Conservation (phyloP, 1,139 yeast genomes). For the Saccharomyces pastorianus region DNA sequence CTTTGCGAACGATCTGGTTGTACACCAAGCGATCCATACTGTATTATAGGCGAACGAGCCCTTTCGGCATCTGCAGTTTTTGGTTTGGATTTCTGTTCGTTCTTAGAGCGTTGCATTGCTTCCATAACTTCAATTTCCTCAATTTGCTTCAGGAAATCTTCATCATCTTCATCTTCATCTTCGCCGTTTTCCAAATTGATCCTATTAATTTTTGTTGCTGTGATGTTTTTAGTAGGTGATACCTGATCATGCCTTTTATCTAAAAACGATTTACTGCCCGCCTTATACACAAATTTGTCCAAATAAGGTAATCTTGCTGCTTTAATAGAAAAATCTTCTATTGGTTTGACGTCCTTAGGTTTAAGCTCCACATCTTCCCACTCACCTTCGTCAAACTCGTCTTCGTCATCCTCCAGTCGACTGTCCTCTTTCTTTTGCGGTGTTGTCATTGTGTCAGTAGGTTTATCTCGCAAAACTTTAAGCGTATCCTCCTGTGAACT, state of each 20-base stretch:
- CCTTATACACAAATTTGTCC: constrained; percentile 7
- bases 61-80: not conserved
- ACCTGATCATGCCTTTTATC: constrained; percentile 21
- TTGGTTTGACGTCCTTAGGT: constrained; percentile 18
- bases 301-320: constrained; percentile 34
- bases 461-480: not conserved
- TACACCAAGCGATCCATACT: not conserved
- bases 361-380: constrained; percentile 55
- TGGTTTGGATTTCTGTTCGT: not conserved
- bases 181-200: not conserved
- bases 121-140: constrained; percentile 37
- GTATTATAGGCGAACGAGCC: not conserved
- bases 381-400: constrained; percentile 41
- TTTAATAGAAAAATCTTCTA: constrained; percentile 33
- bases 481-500: not conserved
- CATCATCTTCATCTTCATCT: constrained; percentile 9
- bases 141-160: constrained; percentile 16
- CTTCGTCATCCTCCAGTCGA: constrained; percentile 26
- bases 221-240: constrained; percentile 15
- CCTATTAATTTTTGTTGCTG: constrained; percentile 3
- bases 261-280: constrained; percentile 28
- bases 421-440: not conserved
- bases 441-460: not conserved
- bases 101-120: constrained; percentile 17
- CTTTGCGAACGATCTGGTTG: not conserved